Percentiles rank a stretch among this genome's conserved stretches.
Evolutionary conservation across 192 early-diverging fungal species (phyloP).

Genomic region (Coemansia asiatica): DNA sequence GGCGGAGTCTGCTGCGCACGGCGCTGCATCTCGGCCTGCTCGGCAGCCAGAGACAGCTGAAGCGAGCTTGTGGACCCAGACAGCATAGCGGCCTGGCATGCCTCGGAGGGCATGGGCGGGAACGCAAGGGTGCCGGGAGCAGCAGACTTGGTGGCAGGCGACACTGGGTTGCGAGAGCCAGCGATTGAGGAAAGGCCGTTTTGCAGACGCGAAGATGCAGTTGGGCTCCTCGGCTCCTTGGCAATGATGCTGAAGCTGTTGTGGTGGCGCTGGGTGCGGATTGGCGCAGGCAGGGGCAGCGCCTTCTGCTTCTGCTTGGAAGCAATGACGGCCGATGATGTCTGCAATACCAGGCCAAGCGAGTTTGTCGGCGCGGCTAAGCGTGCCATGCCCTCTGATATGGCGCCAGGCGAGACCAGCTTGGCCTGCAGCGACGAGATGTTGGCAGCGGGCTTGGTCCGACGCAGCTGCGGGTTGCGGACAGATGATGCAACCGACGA

Average conservation of each 20-base stretch:
- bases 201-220: constrained; percentile 18
- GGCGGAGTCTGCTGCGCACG: constrained; percentile 10
- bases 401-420: constrained; percentile 13
- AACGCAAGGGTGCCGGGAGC: constrained; percentile 34
- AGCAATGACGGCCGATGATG: constrained; percentile 16
- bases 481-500: constrained; percentile 11
- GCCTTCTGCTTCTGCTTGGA: constrained; percentile 18
- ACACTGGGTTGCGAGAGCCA: constrained; percentile 17
- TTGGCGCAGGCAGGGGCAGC: constrained; percentile 29
- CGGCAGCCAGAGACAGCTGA: constrained; percentile 18
- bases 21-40: constrained; percentile 14
- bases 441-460: constrained; percentile 33
- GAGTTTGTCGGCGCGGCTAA: constrained; percentile 49
- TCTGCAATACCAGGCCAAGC: constrained; percentile 47
- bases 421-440: constrained; percentile 34
- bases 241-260: constrained; percentile 16
- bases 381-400: constrained; percentile 24
- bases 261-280: constrained; percentile 53
- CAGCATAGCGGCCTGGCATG: constrained; percentile 54
- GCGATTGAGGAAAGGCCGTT: constrained; percentile 41
- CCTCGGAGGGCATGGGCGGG: constrained; percentile 55
- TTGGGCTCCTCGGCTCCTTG: constrained; percentile 44
- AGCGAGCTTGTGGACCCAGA: constrained; percentile 19
- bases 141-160: constrained; percentile 13
- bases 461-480: constrained; percentile 34